phyloP scores from a whole-genome alignment of 495 filamentous ascomycete genomes.

The Trichoderma virens region DNA sequence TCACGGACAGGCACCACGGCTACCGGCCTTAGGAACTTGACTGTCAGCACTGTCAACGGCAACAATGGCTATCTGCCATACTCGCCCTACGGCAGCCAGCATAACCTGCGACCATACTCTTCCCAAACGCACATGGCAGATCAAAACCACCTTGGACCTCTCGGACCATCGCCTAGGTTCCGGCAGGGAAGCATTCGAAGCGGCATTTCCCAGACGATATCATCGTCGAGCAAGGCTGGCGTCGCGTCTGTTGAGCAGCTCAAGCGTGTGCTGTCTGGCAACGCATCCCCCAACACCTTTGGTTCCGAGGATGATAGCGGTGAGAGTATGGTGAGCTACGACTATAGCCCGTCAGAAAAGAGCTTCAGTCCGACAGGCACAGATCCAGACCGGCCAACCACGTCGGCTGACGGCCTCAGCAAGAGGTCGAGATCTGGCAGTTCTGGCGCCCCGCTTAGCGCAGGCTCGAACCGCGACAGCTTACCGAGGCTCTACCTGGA shows the following conservation, averaged over 20 bases:
- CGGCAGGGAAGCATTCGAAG: conserved; percentile 39
- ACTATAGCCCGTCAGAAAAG: conserved; percentile 44
- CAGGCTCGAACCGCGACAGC: conserved; percentile 30
- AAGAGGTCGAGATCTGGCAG: conserved; percentile 9
- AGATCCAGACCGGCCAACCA: conserved; percentile 19
- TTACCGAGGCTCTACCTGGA: neutral
- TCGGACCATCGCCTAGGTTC: conserved; percentile 15
- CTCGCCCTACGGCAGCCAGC: conserved; percentile 33
- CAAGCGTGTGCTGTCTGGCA: conserved; percentile 61
- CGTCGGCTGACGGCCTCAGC: conserved; percentile 16
- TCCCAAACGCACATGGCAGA: conserved; percentile 12
- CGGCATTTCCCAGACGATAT: conserved; percentile 42
- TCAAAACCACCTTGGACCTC: neutral
- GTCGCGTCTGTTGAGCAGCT: conserved; percentile 84
- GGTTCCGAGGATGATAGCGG: conserved; percentile 31
- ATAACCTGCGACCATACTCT: conserved; percentile 25
- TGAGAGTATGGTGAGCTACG: conserved; percentile 50
- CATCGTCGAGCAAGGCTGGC: conserved; percentile 52
- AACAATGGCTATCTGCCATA: conserved; percentile 23
- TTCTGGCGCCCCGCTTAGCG: conserved; percentile 37
- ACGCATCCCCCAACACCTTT: conserved; percentile 24
- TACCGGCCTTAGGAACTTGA: conserved; percentile 47
- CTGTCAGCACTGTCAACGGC: conserved; percentile 48
- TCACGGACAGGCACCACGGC: conserved; percentile 56
- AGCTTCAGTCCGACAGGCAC: conserved; percentile 37